Evolutionary conservation across 2,329 filamentous ascomycete species (phyloP), one percentile per base, ranked within the genome.

Genomic region (Ceratocystis huliohia): DNA sequence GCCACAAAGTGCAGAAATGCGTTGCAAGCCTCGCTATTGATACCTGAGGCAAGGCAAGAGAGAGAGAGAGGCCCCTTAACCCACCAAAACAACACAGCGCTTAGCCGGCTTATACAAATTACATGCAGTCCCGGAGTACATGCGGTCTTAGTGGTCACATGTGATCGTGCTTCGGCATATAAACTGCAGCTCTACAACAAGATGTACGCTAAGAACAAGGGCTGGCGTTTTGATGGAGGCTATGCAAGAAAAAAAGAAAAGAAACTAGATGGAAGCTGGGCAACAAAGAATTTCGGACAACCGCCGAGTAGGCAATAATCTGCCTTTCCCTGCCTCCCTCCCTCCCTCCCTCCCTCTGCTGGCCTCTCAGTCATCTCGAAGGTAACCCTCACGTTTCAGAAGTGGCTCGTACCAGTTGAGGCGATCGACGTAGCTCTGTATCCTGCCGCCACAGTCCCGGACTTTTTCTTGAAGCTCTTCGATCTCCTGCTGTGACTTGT

Each of bases 351-450:
- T 7, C n/a, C 48, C 48, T 8, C n/a, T 7, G n/a, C 17, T 22
- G n/a, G 48, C 10, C 22, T 37, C 30, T 61, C n/a, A 41, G 17
- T 44, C 33, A 45, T 63, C 66, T 17, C 44, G 50, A 8, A 68
- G 63, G 37, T 69, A 64, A 2, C 71, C 71, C 56, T 73, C 69
- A 8, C 70, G 69, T 20, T 69, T 69, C 46, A 73, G 45, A 15
- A 72, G 63, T 1, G 69, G 69, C 61, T 72, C 70, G 30, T 72
- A 72, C 13, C 67, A 48, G 13, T 66, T 59, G 20, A 72, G 63
- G 15, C 69, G 65, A 61, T 69, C 69, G 17, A 57, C 53, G 62
- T 69, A 69, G 25, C 69, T 64, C 28, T 61, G 64, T 1, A 70
- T 69, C 3, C 68, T 63, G 1, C 53, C 59, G 13, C 65, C 64